Evolutionary conservation across 179 eudicot species (phyloP).

Genomic region (Drosera spatulata): DNA sequence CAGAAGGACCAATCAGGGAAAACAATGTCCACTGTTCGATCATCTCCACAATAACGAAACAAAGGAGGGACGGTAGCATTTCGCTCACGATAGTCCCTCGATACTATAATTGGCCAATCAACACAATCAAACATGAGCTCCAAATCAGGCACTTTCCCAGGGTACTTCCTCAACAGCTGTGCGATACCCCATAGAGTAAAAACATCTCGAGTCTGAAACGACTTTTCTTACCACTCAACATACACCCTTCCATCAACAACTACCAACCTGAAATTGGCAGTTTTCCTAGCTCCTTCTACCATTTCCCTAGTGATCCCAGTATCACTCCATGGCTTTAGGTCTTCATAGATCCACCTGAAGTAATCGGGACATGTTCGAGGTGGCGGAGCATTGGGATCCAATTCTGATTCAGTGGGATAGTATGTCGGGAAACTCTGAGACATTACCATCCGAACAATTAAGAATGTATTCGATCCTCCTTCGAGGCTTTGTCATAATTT

Average conservation of each 20-base stretch:
- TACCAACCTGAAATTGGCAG: conserved; percentile 2
- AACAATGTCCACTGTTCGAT: conserved; percentile 37
- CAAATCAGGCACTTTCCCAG: conserved; percentile 6
- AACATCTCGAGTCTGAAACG: conserved; percentile 6
- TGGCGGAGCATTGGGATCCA: background rate
- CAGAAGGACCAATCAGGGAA: conserved; percentile 82
- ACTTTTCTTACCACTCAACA: conserved; percentile 7
- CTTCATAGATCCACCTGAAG: conserved; percentile 15
- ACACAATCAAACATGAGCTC: conserved; percentile 10
- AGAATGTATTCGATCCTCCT: too few relatives aligned
- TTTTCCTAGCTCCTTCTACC: conserved; percentile 3
- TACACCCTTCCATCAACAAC: conserved; percentile 11
- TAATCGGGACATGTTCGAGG: conserved; percentile 4
- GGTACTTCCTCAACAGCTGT: conserved; percentile 8
- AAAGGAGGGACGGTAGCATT: conserved; percentile 6
- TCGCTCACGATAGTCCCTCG: background rate
- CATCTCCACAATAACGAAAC: conserved; percentile 60
- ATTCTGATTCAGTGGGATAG: conserved; percentile 16
- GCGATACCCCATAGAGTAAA: conserved; percentile 10
- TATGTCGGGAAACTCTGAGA: conserved; percentile 5
- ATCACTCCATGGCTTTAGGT: conserved; percentile 10
- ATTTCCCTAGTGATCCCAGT: conserved; percentile 6
- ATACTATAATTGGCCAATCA: conserved; percentile 9
- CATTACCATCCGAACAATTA: too few relatives aligned
- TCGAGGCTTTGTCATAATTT: too few relatives aligned